Evolutionary conservation across 2,329 filamentous ascomycete species (phyloP).

Genomic region (Karstenula rhodostoma): DNA sequence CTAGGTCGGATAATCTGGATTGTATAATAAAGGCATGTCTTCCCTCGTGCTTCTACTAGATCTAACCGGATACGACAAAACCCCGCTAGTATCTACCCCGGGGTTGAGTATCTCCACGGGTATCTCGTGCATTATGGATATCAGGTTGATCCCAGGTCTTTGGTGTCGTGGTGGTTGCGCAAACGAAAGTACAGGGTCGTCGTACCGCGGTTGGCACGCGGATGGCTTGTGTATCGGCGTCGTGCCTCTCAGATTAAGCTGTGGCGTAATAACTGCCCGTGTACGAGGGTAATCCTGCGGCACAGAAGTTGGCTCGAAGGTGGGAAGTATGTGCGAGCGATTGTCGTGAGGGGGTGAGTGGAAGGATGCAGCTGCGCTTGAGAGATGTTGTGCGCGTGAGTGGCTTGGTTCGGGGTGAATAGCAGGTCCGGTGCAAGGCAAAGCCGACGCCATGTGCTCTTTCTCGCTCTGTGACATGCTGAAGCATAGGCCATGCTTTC

Average conservation of each 20-base stretch:
- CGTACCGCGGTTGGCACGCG: neutral
- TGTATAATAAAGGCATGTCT: no score
- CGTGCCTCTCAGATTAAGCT: no score
- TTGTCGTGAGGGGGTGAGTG: neutral
- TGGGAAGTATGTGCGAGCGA: neutral
- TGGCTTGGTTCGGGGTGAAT: neutral
- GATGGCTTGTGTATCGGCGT: neutral
- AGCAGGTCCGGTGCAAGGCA: neutral
- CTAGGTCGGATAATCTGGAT: no score
- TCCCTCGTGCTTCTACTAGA: no score
- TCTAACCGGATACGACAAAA: no score
- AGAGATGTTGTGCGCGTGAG: neutral
- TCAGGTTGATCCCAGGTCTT: neutral
- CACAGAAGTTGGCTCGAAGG: neutral
- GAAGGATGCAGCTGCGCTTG: neutral
- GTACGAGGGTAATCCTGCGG: neutral
- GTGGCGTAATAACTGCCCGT: neutral
- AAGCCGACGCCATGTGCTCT: neutral
- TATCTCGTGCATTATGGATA: slow-evolving; percentile 17
- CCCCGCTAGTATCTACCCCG: no score
- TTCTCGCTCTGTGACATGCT: neutral
- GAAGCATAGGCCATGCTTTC: neutral
- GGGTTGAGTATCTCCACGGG: slow-evolving; percentile 16
- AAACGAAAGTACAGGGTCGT: neutral
- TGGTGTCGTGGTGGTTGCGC: slow-evolving; percentile 1